Conservation (phyloP, 768 basidiomycete species). For the Psilocybe tampanensis region DNA sequence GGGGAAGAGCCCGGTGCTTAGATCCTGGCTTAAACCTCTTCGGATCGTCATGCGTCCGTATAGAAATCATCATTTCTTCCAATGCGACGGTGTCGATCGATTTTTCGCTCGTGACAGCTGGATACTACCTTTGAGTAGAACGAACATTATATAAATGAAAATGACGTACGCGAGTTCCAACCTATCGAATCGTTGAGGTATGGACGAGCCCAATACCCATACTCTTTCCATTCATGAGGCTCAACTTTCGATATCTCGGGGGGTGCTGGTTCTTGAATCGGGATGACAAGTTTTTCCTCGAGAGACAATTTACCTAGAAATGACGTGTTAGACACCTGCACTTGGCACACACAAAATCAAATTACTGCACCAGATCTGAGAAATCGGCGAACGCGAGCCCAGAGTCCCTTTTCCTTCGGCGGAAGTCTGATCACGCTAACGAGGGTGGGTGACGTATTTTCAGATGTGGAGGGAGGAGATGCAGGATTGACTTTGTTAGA, state of each 20-base stretch:
- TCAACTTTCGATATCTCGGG: conserved; percentile 17
- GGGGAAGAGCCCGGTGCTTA: conserved; percentile 51
- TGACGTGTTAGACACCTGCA: neutral
- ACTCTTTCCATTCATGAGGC: conserved; percentile 52
- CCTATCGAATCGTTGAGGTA: conserved; percentile 39
- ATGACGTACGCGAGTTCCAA: conserved; percentile 43
- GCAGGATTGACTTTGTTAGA: neutral
- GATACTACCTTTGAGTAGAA: neutral
- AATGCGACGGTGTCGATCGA: conserved; percentile 25
- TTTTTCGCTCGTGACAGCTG: conserved; percentile 21
- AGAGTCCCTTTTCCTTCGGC: conserved; percentile 10
- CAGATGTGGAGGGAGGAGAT: conserved; percentile 3
- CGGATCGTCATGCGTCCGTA: conserved; percentile 23
- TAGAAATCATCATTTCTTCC: conserved; percentile 32
- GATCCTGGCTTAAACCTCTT: conserved; percentile 51
- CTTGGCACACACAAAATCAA: neutral
- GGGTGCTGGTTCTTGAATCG: conserved; percentile 1
- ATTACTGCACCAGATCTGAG: conserved; percentile 9
- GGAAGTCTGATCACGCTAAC: neutral
- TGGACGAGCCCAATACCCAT: conserved; percentile 57
- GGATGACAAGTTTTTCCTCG: conserved; percentile 9
- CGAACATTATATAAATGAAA: neutral
- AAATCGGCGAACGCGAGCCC: conserved; percentile 16
- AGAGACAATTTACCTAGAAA: conserved; percentile 5
- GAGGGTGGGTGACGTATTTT: conserved; percentile 14